Evolutionary conservation across 2,329 filamentous ascomycete species (phyloP), one percentile per base, ranked within the genome.

Genomic region (Verticillium tricorpus): DNA sequence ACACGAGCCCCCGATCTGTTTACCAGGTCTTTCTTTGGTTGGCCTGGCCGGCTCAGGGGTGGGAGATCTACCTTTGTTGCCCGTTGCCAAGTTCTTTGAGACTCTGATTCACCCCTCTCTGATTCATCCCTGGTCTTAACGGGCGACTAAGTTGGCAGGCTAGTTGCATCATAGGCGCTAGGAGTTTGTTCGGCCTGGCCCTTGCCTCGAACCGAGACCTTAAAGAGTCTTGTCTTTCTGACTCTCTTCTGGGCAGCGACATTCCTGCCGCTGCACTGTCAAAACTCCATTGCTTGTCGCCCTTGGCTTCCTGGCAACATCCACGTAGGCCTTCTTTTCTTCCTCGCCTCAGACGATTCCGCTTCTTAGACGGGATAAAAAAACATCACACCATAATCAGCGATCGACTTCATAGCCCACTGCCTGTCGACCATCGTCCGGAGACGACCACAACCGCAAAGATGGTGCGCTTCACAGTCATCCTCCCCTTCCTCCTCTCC

Each of bases 401-500:
- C 9, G 14, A 22, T 57, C n/a, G n/a, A 25, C 19, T 5, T 37
- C 3, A 14, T 5, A 35, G 14, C 6, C 6, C 50, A 50, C 11
- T 28, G 28, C 28, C 28, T 5, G 28, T 28, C 5, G 3, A 28
- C 6, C 28, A n/a, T 25, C 17, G 8, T 22, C 17, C 22, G 17
- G 17, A 11, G 17, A 14, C 19, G 19, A 25, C n/a, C 37, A 25
- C n/a, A 17, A 37, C n/a, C 22, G 39, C 54, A 37, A 50, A 59
- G 57, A 65, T 40, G 61, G 61, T 69, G 61, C 64, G 70, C 61
- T 69, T 75, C 40, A 62, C 71, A 45, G 68, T 76, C 37, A 62
- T 78, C 35, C 40, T 78, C 22, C 77, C 77, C 57, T 61, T 79
- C 64, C 66, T 72, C 31, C 66, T 78, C 45, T 72, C 74, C 63